phyloP scores from a whole-genome alignment of 192 early-diverging fungal genomes.

The Thamnidium elegans region DNA sequence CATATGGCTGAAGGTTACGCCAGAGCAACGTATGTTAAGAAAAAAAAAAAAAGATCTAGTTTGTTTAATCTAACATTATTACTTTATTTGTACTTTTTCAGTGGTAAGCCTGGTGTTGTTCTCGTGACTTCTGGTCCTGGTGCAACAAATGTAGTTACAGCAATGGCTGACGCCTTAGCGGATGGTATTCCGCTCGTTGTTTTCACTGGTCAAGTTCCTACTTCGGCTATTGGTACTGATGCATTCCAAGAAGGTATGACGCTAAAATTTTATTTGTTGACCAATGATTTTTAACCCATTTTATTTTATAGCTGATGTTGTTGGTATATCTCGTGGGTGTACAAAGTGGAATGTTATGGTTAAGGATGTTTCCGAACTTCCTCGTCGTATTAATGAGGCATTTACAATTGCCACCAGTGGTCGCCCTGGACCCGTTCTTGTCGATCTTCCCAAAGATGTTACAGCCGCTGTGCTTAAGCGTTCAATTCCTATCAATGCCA shows the following conservation, averaged over 20 bases:
- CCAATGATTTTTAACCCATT: background rate
- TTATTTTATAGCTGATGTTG: conserved; percentile 70
- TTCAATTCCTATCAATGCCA: conserved; percentile 72
- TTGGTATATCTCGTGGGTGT: conserved; percentile 93
- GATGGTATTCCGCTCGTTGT: conserved; percentile 97
- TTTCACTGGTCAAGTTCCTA: conserved; percentile 92
- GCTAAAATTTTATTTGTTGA: too few species aligned
- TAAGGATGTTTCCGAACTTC: conserved; percentile 92
- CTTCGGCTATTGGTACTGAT: conserved; percentile 87
- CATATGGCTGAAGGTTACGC: conserved; percentile 99
- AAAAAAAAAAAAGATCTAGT: background rate
- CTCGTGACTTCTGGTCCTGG: conserved; percentile 93
- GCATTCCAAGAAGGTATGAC: conserved; percentile 88
- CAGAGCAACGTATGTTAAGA: conserved; percentile 65
- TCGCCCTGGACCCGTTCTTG: conserved; percentile 93
- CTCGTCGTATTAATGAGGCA: conserved; percentile 96
- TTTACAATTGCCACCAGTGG: conserved; percentile 96
- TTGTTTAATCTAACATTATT: background rate
- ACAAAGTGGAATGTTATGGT: conserved; percentile 99
- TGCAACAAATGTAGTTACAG: conserved; percentile 96
- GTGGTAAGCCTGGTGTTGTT: conserved; percentile 73
- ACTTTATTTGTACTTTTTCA: conserved; percentile 34
- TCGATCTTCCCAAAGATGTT: conserved; percentile 98
- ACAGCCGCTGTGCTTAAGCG: conserved; percentile 85
- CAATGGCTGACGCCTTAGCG: conserved; percentile 94